These are phyloP conservation scores for Drechslerella dactyloides DNA, from an alignment of 2,329 filamentous ascomycete genomes.

Conservation along the genomic window DNA sequence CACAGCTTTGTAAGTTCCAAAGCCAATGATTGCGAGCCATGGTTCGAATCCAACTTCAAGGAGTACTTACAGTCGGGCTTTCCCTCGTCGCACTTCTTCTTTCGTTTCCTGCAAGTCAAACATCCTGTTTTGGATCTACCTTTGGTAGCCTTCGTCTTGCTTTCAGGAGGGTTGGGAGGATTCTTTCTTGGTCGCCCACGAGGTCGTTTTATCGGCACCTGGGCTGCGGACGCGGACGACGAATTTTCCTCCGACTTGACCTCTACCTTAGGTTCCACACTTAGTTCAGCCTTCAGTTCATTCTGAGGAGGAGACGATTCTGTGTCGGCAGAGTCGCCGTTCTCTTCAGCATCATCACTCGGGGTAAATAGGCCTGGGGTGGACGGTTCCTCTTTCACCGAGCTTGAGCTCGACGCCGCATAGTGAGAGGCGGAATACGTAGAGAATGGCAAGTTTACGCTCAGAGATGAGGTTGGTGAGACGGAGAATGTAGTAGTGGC, in stretches of 20 bases:
- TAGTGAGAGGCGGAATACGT: constrained; percentile 27
- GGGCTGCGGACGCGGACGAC: constrained; percentile 14
- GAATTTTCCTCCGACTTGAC: constrained; percentile 37
- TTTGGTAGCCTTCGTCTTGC: constrained; percentile 75
- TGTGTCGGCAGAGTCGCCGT: constrained; percentile 37
- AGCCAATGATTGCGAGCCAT: constrained; percentile 48
- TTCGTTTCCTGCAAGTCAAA: constrained; percentile 71
- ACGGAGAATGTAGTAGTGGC: constrained; percentile 40
- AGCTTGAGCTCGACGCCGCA: constrained; percentile 39
- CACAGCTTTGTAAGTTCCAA: constrained; percentile 36
- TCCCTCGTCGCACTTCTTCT: constrained; percentile 75
- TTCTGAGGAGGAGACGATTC: constrained; percentile 45
- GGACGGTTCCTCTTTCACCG: constrained; percentile 47
- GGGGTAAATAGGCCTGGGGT: constrained; percentile 39
- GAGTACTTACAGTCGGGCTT: constrained; percentile 69
- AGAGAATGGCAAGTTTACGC: constrained; percentile 35
- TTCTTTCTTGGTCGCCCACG: constrained; percentile 84
- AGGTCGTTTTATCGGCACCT: constrained; percentile 65
- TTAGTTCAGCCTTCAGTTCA: constrained; percentile 28
- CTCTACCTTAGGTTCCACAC: constrained; percentile 24
- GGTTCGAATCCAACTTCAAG: constrained; percentile 58
- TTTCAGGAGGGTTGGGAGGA: constrained; percentile 67
- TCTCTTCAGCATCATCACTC: constrained; percentile 41
- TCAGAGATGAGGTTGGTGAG: constrained; percentile 46
- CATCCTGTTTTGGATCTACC: constrained; percentile 74